A percentile compares a stretch with the other conserved stretches of the same genome.
phyloP scores from a whole-genome alignment of 352 stramenopile species.

The Pythium pyrilobum region DNA sequence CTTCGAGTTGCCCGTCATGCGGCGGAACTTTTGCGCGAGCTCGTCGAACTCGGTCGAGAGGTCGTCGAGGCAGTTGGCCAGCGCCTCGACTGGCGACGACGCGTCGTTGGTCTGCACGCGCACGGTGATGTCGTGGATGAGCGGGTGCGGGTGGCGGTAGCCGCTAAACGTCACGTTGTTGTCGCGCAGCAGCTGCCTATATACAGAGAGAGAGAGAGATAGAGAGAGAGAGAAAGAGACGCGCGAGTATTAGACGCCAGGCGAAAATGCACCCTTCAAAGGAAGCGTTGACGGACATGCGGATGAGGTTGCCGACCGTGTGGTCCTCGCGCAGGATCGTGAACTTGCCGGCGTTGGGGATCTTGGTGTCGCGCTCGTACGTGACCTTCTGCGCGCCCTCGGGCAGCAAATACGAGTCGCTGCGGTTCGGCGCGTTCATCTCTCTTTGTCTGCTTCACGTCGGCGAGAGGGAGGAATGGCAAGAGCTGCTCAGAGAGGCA shows the following conservation, averaged over 20 bases:
- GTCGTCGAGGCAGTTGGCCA: conserved; percentile 80
- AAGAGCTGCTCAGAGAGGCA: neutral
- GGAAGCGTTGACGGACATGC: conserved; percentile 79
- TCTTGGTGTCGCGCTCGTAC: conserved; percentile 96
- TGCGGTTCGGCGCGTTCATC: conserved; percentile 84
- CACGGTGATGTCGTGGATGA: conserved; percentile 94
- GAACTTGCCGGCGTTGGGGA: conserved; percentile 96
- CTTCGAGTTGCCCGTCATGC: conserved; percentile 78
- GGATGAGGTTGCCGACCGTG: conserved; percentile 96
- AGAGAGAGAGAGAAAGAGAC: neutral
- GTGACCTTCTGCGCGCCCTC: conserved; percentile 89
- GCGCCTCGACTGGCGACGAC: conserved; percentile 74
- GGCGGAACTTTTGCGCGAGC: conserved; percentile 80
- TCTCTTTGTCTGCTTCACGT: neutral
- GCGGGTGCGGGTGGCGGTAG: conserved; percentile 95
- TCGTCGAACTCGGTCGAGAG: conserved; percentile 86
- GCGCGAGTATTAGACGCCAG: neutral
- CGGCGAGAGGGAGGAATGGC: neutral
- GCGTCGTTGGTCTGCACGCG: conserved; percentile 91
- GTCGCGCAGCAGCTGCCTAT: conserved; percentile 84
- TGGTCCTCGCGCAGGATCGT: conserved; percentile 98
- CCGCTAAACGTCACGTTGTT: conserved; percentile 90
- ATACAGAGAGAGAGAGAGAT: neutral
- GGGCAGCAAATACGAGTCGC: conserved; percentile 82
- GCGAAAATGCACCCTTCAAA: neutral